Conservation (phyloP, 306 rosid species). For the Inga leiocalycina region DNA sequence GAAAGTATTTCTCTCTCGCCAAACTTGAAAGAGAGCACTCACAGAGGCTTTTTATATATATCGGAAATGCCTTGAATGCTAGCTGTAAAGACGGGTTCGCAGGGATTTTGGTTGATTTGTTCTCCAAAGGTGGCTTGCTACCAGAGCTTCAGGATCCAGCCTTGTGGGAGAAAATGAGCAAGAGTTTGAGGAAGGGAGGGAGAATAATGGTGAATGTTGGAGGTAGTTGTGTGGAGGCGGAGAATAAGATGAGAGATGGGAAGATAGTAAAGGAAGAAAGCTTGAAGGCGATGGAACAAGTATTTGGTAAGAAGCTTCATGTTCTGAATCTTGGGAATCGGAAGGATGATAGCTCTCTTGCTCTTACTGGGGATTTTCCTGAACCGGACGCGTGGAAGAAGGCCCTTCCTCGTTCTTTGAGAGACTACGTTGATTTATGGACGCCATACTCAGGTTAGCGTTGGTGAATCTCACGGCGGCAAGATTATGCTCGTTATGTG, state of each 20-base stretch:
- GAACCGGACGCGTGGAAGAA: slow-evolving; percentile 59
- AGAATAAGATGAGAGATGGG: slow-evolving; percentile 64
- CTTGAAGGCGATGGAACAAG: slow-evolving; percentile 64
- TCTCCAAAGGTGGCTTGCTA: slow-evolving; percentile 62
- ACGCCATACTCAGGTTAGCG: slow-evolving; percentile 36
- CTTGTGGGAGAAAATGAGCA: slow-evolving; percentile 65
- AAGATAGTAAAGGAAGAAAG: slow-evolving; percentile 64
- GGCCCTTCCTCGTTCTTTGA: slow-evolving; percentile 48
- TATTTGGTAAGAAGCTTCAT: slow-evolving; percentile 53
- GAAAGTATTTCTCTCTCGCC: slow-evolving; percentile 65
- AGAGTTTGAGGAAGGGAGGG: slow-evolving; percentile 80
- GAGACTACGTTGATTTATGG: slow-evolving; percentile 58
- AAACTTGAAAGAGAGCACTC: slow-evolving; percentile 57
- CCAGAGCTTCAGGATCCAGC: slow-evolving; percentile 78
- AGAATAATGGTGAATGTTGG: slow-evolving; percentile 93
- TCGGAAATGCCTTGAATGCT: slow-evolving; percentile 72
- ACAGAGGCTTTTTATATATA: slow-evolving; percentile 55
- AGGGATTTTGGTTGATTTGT: slow-evolving; percentile 82
- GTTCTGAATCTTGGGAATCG: slow-evolving; percentile 70
- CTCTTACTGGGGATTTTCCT: slow-evolving; percentile 80
- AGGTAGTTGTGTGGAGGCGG: slow-evolving; percentile 94
- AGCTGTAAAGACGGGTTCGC: slow-evolving; percentile 64
- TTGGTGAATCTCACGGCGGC: not conserved
- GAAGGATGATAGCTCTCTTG: slow-evolving; percentile 79
- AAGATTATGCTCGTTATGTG: not conserved